These are phyloP conservation scores for Physaria fendleri DNA, from an alignment of 345 rosid species.

Conservation along the genomic window DNA sequence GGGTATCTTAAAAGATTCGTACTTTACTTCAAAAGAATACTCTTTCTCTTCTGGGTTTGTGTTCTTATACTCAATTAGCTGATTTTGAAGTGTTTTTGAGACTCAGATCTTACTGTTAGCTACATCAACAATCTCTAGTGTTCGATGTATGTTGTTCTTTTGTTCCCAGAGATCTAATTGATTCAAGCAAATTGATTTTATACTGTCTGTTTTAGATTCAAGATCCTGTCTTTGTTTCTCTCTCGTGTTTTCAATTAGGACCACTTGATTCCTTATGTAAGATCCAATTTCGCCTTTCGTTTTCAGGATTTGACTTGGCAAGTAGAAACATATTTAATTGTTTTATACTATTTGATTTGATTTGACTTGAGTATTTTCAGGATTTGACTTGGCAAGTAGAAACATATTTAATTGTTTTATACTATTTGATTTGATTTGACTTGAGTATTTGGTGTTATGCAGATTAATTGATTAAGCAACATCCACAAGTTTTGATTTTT, in stretches of 20 bases:
- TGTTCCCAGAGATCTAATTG: slow-evolving; percentile 17
- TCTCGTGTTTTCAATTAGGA: slow-evolving; percentile 6
- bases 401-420: neutral
- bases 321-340: neutral
- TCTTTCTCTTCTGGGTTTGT: slow-evolving; percentile 14
- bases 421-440: slow-evolving; percentile 4
- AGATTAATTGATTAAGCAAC: slow-evolving; percentile 4
- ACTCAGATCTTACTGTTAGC: slow-evolving; percentile 37
- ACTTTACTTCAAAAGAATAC: neutral
- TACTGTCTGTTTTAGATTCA: neutral
- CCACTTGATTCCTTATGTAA: slow-evolving; percentile 17
- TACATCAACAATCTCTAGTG: neutral
- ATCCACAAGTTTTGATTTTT: neutral
- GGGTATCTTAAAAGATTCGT: slow-evolving; percentile 8
- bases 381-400: neutral
- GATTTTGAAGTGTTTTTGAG: neutral
- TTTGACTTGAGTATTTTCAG: slow-evolving; percentile 2
- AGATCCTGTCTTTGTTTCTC: slow-evolving; percentile 14
- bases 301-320: slow-evolving; percentile 25
- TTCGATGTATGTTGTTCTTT: slow-evolving; percentile 1
- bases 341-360: slow-evolving; percentile 3
- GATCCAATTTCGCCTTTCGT: slow-evolving; percentile 30
- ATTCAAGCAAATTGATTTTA: neutral
- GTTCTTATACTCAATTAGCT: neutral
- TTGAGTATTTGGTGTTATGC: neutral